Conservation (phyloP, 345 rosid species). For the Syzygium aromaticum region DNA sequence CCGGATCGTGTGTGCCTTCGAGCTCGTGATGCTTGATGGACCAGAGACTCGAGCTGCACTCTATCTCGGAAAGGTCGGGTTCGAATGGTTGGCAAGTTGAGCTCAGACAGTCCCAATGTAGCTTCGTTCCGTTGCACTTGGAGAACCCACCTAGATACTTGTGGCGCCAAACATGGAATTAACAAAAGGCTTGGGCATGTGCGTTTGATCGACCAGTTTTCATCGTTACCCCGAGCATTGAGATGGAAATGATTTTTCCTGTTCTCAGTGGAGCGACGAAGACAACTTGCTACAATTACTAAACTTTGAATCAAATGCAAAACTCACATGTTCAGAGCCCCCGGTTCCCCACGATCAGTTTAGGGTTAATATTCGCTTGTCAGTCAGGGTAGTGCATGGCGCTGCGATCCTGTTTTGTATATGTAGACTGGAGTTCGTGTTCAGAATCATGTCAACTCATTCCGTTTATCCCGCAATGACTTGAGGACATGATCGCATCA, state of each 20-base stretch:
- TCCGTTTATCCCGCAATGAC: neutral
- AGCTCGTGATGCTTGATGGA: neutral
- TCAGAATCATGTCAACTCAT: neutral
- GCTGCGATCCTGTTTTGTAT: neutral
- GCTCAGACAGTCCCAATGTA: neutral
- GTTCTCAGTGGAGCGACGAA: neutral
- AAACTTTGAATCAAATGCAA: neutral
- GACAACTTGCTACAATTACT: neutral
- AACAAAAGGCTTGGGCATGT: too few species aligned
- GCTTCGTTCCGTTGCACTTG: neutral
- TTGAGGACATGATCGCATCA: neutral
- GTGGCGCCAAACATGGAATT: too few species aligned
- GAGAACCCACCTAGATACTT: neutral
- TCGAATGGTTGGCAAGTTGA: neutral
- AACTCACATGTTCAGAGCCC: neutral
- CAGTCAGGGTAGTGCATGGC: neutral
- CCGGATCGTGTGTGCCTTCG: neutral
- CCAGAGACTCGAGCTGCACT: neutral
- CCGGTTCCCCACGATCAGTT: neutral
- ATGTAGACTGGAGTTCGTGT: neutral
- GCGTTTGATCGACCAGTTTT: neutral
- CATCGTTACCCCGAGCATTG: neutral
- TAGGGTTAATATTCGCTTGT: neutral
- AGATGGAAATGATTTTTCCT: neutral
- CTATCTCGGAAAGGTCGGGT: neutral